Evolutionary conservation across 2,329 filamentous ascomycete species (phyloP), one percentile per base, ranked within the genome.

Genomic region (Alternaria viburni): DNA sequence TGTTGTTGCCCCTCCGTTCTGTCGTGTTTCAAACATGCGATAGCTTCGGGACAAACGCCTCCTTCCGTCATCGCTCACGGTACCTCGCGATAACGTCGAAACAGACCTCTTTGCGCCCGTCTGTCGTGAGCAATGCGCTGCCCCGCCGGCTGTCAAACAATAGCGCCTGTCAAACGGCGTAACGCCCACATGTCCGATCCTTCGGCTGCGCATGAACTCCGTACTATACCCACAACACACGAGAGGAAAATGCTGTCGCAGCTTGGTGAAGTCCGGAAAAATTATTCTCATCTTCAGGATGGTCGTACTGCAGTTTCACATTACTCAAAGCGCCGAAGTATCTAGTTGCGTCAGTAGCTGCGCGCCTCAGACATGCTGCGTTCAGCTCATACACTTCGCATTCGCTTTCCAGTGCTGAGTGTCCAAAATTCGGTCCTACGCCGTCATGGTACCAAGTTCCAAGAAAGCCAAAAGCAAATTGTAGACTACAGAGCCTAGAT

Each of bases 81-180:
- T 12, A 30, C 23, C 19, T 61, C 58, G 47, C 44, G 45, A 61
- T 61, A 57, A 61, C 58, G 58, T 61, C 55, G 58, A 50, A 51
- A 57, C 58, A 44, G n/a, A 44, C 44, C 55, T 57, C 32, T 41
- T 57, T 50, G 52, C 52, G 49, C 49, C 49, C 30, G 32, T n/a
- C 15, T 36, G 32, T 7, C 32, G 30, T 45, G 21, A 36, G 49
- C 49, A 21, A 32, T 60, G 52, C 44, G 46, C 47, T 28, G 58
- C 58, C 58, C 58, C 52, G 55, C 52, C 45, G 21, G 52, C 52
- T 61, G 58, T 61, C 52, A 61, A 61, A 61, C 58, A 57, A 61
- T 61, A 61, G 58, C 52, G 58, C 52, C 12, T 41, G 28, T 15
- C 32, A 23, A 52, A 52, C 49, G 49, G 52, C 52, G 58, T 50